These are phyloP conservation scores for Uronychia setigera DNA, from an alignment of 73 alveolate species.

Conservation along the genomic window DNA sequence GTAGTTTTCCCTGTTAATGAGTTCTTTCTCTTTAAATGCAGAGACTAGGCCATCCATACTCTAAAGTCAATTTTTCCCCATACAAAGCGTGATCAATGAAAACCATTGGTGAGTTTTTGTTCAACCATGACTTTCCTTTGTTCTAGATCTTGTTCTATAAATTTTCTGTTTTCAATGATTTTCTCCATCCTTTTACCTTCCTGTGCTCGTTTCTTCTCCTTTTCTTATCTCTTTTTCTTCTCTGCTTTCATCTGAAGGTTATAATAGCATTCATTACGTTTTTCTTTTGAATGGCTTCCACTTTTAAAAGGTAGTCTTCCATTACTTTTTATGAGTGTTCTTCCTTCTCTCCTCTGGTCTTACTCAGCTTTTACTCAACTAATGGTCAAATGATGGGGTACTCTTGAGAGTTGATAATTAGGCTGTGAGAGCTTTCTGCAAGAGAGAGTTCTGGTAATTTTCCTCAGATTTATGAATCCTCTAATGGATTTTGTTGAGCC, in stretches of 20 bases:
- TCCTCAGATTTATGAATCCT: background rate
- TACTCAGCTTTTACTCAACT: background rate
- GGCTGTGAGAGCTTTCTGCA: background rate
- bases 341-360: background rate
- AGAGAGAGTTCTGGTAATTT: background rate
- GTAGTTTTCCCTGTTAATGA: constrained; percentile 6
- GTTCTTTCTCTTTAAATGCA: background rate
- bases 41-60: background rate
- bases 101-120: background rate
- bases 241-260: background rate
- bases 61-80: background rate
- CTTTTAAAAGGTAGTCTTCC: background rate
- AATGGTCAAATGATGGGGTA: background rate
- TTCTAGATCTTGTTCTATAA: background rate
- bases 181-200: background rate
- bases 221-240: background rate
- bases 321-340: background rate
- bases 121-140: background rate
- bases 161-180: background rate
- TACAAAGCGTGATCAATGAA: background rate
- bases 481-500: background rate
- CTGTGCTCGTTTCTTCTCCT: background rate
- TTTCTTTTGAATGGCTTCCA: too few relatives aligned
- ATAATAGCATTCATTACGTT: too few relatives aligned
- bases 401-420: background rate